Evolutionary conservation across 2,329 filamentous ascomycete species (phyloP).

Genomic region (Pestalotiopsis sp.): DNA sequence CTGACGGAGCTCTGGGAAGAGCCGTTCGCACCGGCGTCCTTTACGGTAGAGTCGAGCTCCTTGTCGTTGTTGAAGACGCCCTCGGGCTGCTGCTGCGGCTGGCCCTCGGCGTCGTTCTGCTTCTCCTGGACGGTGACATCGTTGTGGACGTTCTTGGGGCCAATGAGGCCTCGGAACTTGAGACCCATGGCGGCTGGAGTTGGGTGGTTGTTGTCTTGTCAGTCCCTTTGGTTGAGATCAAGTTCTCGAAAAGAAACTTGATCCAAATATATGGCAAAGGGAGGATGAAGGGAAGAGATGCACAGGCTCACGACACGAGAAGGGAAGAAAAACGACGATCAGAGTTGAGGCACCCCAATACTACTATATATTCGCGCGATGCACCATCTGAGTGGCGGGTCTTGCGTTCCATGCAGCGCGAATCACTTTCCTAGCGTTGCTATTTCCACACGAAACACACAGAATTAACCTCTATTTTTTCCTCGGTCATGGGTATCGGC

Average conservation of each 20-base stretch:
- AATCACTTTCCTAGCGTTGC: neutral
- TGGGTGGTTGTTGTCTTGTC: neutral
- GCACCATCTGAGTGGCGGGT: neutral
- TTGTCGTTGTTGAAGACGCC: slow-evolving; percentile 1
- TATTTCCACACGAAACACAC: slow-evolving; percentile 1
- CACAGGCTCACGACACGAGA: slow-evolving; percentile 4
- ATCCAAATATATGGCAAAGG: neutral
- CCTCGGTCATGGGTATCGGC: neutral
- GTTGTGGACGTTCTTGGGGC: slow-evolving; percentile 9
- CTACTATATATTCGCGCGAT: slow-evolving; percentile 4
- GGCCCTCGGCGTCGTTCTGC: slow-evolving; percentile 11
- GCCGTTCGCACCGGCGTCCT: neutral
- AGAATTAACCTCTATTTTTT: neutral
- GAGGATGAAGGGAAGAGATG: neutral
- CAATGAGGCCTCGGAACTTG: slow-evolving; percentile 16
- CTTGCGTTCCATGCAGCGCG: neutral
- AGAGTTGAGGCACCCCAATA: neutral
- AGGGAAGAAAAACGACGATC: neutral
- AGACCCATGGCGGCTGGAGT: slow-evolving; percentile 7
- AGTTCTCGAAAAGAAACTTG: neutral
- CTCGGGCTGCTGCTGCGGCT: neutral
- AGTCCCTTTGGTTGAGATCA: neutral
- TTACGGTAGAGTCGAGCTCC: slow-evolving; percentile 7
- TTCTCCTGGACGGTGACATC: slow-evolving; percentile 8
- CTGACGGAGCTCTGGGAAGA: slow-evolving; percentile 1